Base-by-base conservation (phyloP, 805 yeast species). In the Teunomyces funiuensis region DNA sequence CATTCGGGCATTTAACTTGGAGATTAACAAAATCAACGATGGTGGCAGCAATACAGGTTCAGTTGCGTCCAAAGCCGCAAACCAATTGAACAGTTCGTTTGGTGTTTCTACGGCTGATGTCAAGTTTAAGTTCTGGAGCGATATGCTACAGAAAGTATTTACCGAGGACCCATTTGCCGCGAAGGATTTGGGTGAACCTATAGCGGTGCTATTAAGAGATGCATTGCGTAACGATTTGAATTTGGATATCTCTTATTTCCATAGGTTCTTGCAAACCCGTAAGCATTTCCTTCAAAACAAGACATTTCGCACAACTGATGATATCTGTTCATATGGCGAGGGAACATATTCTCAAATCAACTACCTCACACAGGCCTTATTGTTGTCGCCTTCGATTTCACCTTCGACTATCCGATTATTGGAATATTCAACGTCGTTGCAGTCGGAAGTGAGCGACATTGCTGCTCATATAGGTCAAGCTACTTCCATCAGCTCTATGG, bases 391-490 rank as follows among this genome's bases (percentile, higher is more conserved):
- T 2, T 60, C 66, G 2, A 65, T 82, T 6, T 72, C 83, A 1
- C 87, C 86, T 0, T 76, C 81, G 1, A 70, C 78, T 0, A 70
- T 76, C 10, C 57, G 62, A 29, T 54, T 80, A 23, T 58, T 84
- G 25, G 79, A 76, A 44, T 55, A 61, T 17, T 72, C 79, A 33
- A 61, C 72, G 0, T 47, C 46, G 5, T 54, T 80, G n/a, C 77
- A 74, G 44, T 60, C 60, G 13, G 49, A 58, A 4, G 63, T 80
- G 6, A 72, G 80, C 25, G 87, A 84, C 45, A 74, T 83, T 7
- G 75, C 80, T 8, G 93, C 95, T 0, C 95, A 87, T 61, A 63
- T 88, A 28, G 96, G 96, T 5, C 95, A 88, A 58, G 86, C 93
- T 1, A 77, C 83, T 0, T 82, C 89, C 0, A 70, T 88, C 9